Percentiles rank a stretch among this genome's conserved stretches.
phyloP scores from a whole-genome alignment of 1,284 basidiomycete species.

The Chondrostereum purpureum region DNA sequence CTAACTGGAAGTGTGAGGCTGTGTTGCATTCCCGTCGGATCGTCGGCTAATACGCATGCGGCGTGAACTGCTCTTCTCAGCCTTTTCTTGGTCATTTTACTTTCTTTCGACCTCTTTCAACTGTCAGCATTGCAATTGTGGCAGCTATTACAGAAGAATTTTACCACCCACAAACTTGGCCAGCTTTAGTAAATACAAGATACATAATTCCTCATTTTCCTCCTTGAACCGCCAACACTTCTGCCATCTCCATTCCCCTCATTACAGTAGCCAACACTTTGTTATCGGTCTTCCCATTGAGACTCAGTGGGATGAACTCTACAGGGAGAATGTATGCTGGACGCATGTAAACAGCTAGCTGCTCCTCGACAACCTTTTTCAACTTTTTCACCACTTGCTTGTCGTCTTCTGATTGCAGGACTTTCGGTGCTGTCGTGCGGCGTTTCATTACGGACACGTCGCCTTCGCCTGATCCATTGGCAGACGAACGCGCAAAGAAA shows the following conservation, averaged over 20 bases:
- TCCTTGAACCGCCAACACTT: slow-evolving; percentile 5
- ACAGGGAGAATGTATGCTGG: slow-evolving; percentile 14
- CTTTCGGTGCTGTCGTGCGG: slow-evolving; percentile 7
- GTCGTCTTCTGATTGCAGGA: slow-evolving; percentile 9
- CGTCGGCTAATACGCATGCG: too few species aligned
- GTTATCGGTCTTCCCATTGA: slow-evolving; percentile 15
- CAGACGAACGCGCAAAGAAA: slow-evolving; percentile 26
- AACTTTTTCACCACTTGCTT: slow-evolving; percentile 5
- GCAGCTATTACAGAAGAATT: too few species aligned
- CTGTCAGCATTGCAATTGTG: too few species aligned
- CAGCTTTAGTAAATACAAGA: too few species aligned
- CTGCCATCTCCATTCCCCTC: slow-evolving; percentile 5
- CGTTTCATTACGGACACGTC: slow-evolving; percentile 10
- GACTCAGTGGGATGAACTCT: slow-evolving; percentile 13
- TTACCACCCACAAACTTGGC: too few species aligned
- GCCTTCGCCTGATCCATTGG: not conserved
- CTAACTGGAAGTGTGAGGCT: too few species aligned
- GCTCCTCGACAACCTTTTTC: slow-evolving; percentile 9
- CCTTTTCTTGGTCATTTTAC: too few species aligned
- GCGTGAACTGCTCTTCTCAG: too few species aligned
- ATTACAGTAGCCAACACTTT: slow-evolving; percentile 9
- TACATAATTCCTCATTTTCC: too few species aligned
- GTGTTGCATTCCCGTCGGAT: too few species aligned
- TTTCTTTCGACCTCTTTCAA: too few species aligned
- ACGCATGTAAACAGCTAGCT: slow-evolving; percentile 12